Base-by-base conservation (phyloP, 2,329 filamentous ascomycete species). In the Colletotrichum lini region DNA sequence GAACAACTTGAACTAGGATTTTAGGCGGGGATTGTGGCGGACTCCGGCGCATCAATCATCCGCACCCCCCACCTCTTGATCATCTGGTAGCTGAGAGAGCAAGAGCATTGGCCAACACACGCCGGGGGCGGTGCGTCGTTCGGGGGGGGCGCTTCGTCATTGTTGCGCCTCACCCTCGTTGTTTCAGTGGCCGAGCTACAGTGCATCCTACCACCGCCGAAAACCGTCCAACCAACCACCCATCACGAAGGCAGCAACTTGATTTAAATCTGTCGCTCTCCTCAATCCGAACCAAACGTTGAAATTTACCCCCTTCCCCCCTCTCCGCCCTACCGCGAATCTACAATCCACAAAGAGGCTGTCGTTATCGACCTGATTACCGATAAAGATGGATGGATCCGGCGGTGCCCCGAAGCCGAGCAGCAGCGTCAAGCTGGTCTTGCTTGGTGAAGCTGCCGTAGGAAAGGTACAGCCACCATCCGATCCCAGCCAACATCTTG, bases 371-470 rank as follows among this genome's bases (percentile, higher is more conserved):
- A 73, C 49, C 40, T 38, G n/a, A 47, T 44, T 42, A 52, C 62
- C 52, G 49, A 68, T 56, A 42, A 76, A 76, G 66, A 96, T 95
- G 93, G 90, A 92, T 80, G 93, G 95, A 81, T 86, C 90, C 68
- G 77, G 77, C 80, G 87, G 89, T 80, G 87, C 91, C 77, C 93
- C 94, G 73, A 99, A 98, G 87, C 96, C 96, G 74, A 98, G 95
- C 88, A 98, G 95, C 91, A 99, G 96, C 86, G 96, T 99, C 82
- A 99, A 99, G 92, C 93, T 99, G 77, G 96, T 99, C 75, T 90
- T 99, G 80, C 92, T 99, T 70, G 96, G 96, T 76, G 96, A 99
- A 86, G 96, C 96, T 74, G 96, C 96, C 72, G 96, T 99, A 69
- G 96, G 96, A 90, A 99, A 99, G 93, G 96, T 98, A 87, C 73